A percentile compares a stretch with the other conserved stretches of the same genome.
Conservation (phyloP, 1,139 yeast species). For the Taphrina flavorubra region DNA sequence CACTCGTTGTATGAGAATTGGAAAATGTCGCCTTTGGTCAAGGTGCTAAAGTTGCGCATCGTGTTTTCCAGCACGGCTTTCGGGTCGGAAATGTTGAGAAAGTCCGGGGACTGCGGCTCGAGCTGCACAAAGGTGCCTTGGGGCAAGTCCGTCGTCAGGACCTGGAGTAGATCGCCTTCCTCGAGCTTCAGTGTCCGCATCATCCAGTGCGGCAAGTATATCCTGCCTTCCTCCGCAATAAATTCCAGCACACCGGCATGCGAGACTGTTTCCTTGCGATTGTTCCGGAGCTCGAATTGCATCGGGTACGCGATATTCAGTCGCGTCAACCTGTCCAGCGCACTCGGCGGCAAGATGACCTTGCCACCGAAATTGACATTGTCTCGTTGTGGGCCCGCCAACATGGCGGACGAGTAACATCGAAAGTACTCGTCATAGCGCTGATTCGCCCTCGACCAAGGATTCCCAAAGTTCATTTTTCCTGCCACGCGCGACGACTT, state of each 20-base stretch:
- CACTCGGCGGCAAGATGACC: constrained; percentile 83
- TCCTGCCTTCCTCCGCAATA: constrained; percentile 96
- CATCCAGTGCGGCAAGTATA: constrained; percentile 97
- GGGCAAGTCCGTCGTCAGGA: constrained; percentile 75
- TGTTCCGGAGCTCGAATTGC: constrained; percentile 78
- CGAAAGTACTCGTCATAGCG: constrained; percentile 81
- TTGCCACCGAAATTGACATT: constrained; percentile 96
- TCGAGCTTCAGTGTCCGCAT: constrained; percentile 72
- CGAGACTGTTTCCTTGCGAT: constrained; percentile 57
- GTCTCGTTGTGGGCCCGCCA: constrained; percentile 79
- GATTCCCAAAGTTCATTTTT: constrained; percentile 18
- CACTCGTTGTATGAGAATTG: constrained; percentile 84
- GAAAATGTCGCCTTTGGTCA: constrained; percentile 82
- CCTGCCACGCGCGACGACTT: too few species aligned
- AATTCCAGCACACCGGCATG: constrained; percentile 97
- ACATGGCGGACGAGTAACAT: constrained; percentile 89
- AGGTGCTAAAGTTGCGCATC: constrained; percentile 82
- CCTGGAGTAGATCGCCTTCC: constrained; percentile 80
- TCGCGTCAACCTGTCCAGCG: constrained; percentile 74
- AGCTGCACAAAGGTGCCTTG: constrained; percentile 87
- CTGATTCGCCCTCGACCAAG: constrained; percentile 48
- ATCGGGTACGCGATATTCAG: constrained; percentile 91
- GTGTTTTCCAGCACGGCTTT: constrained; percentile 95
- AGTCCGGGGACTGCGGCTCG: constrained; percentile 93
- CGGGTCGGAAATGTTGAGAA: constrained; percentile 91